phyloP scores from a whole-genome alignment of 2,329 filamentous ascomycete genomes.

The Exserohilum rostratum region DNA sequence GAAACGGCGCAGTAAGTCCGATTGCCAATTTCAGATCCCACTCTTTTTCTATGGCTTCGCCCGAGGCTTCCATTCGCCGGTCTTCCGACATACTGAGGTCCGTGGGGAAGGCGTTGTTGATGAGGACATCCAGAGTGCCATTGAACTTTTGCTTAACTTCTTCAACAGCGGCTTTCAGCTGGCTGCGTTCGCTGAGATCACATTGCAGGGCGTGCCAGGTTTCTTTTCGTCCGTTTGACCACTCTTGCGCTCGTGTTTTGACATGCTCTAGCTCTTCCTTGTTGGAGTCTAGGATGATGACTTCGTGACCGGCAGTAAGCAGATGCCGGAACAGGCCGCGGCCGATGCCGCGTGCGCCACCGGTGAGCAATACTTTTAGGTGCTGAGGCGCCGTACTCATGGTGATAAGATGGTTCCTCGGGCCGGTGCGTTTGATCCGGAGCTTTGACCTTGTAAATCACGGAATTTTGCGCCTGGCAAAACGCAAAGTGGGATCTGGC shows the following conservation, averaged over 20 bases:
- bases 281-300: constrained; percentile 55
- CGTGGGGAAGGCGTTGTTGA: constrained; percentile 46
- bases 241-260: constrained; percentile 34
- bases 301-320: constrained; percentile 50
- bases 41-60: constrained; percentile 38
- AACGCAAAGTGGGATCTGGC: not conserved
- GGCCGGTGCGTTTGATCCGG: not conserved
- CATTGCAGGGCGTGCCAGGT: constrained; percentile 37
- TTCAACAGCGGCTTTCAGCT: constrained; percentile 46
- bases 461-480: not conserved
- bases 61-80: constrained; percentile 39
- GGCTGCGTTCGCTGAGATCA: constrained; percentile 49
- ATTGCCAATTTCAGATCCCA: constrained; percentile 45
- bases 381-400: constrained; percentile 7
- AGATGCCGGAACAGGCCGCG: constrained; percentile 54
- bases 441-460: not conserved
- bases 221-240: constrained; percentile 21
- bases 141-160: constrained; percentile 47
- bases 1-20: constrained; percentile 43
- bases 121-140: constrained; percentile 40
- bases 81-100: constrained; percentile 32
- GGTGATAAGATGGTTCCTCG: not conserved
- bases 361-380: constrained; percentile 49
- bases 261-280: constrained; percentile 49
- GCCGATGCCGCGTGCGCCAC: constrained; percentile 55